Evolutionary conservation across 1,284 basidiomycete species (phyloP).

Genomic region (Leccinum laetum): DNA sequence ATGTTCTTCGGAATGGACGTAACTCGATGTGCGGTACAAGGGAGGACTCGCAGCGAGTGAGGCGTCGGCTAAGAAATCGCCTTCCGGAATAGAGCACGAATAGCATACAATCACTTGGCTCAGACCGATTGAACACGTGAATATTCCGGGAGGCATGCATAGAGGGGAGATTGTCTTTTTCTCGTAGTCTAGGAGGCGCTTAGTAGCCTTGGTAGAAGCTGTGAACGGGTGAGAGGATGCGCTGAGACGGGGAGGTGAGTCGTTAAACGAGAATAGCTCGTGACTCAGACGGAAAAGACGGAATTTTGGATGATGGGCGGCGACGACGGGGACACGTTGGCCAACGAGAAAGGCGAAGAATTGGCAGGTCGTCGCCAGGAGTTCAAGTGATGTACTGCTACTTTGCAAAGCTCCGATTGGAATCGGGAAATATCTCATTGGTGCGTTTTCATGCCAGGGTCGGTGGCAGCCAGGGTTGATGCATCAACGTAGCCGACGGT

Average conservation of each 20-base stretch:
- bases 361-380: too few species aligned
- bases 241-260: slow-evolving; percentile 15
- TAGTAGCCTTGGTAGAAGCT: slow-evolving; percentile 29
- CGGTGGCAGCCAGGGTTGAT: too few species aligned
- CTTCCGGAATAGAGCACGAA: slow-evolving; percentile 28
- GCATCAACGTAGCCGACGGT: too few species aligned
- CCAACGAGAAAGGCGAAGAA: background rate
- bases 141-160: slow-evolving; percentile 23
- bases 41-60: slow-evolving; percentile 14
- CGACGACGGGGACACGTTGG: slow-evolving; percentile 26
- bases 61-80: slow-evolving; percentile 14
- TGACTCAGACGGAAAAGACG: slow-evolving; percentile 30
- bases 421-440: too few species aligned
- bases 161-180: slow-evolving; percentile 24
- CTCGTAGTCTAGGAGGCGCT: slow-evolving; percentile 29
- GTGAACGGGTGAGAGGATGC: slow-evolving; percentile 30
- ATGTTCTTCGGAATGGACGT: slow-evolving; percentile 27
- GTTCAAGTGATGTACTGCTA: too few species aligned
- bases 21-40: slow-evolving; percentile 18
- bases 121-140: slow-evolving; percentile 10
- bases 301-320: slow-evolving; percentile 28
- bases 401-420: too few species aligned
- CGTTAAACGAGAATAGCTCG: slow-evolving; percentile 15
- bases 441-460: too few species aligned
- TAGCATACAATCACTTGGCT: slow-evolving; percentile 1